phyloP scores from a whole-genome alignment of 257 asterid genomes.

The Ilex asprella region DNA sequence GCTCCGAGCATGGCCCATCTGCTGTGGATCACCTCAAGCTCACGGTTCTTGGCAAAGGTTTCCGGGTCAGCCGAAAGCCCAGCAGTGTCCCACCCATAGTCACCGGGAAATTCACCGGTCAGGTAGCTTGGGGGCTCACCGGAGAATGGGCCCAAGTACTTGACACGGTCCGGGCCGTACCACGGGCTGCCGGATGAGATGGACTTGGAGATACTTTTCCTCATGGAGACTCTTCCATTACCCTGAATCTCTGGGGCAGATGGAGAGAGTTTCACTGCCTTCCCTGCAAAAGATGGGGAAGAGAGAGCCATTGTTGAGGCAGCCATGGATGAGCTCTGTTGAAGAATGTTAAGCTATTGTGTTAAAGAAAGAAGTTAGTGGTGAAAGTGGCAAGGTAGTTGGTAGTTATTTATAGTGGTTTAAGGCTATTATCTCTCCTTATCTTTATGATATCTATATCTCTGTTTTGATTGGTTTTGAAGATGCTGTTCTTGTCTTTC shows the following conservation, averaged over 20 bases:
- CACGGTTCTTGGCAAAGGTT: slow-evolving; percentile 73
- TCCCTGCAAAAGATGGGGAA: slow-evolving; percentile 19
- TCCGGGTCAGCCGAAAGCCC: slow-evolving; percentile 70
- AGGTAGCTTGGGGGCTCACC: slow-evolving; percentile 66
- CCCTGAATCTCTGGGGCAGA: slow-evolving; percentile 10
- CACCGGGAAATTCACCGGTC: slow-evolving; percentile 66
- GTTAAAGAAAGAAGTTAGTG: neutral
- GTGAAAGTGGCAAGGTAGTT: neutral
- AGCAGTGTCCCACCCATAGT: slow-evolving; percentile 70
- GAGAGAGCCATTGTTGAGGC: slow-evolving; percentile 23
- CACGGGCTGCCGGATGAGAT: slow-evolving; percentile 48
- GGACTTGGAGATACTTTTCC: slow-evolving; percentile 11
- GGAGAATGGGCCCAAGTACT: slow-evolving; percentile 66
- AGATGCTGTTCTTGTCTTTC: slow-evolving; percentile 4
- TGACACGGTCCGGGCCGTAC: slow-evolving; percentile 70
- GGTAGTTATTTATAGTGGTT: slow-evolving; percentile 5
- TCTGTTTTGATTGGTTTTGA: slow-evolving; percentile 13
- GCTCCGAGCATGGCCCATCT: slow-evolving; percentile 89
- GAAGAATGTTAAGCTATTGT: neutral
- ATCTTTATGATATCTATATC: slow-evolving; percentile 12
- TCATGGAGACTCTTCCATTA: slow-evolving; percentile 17
- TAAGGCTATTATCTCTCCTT: neutral
- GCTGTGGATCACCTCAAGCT: slow-evolving; percentile 64
- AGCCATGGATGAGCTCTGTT: slow-evolving; percentile 5
- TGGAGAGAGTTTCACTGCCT: slow-evolving; percentile 11